A percentile compares a stretch with the other conserved stretches of the same genome.
Conservation (phyloP, 805 yeast genomes). For the Kluyveromyces aestuarii region DNA sequence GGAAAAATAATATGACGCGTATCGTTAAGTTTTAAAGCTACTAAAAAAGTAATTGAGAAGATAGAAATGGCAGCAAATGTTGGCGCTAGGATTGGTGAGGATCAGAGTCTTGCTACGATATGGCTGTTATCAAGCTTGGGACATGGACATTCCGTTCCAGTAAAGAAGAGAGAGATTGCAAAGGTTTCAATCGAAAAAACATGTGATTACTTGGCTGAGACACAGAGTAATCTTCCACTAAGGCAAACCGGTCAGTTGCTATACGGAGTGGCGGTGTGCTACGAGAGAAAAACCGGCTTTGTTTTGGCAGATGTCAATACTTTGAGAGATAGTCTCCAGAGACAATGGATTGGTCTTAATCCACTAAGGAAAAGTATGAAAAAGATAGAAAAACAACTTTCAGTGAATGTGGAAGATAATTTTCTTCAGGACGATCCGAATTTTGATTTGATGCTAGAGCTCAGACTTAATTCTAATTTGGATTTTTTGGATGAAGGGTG, state of each 20-base stretch:
- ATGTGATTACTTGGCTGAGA: slow-evolving; percentile 16
- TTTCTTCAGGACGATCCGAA: slow-evolving; percentile 3
- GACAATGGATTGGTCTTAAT: slow-evolving; percentile 5
- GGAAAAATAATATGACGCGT: too few species aligned
- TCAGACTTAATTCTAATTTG: not conserved
- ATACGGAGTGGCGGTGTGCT: slow-evolving; percentile 27
- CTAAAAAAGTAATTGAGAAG: not conserved
- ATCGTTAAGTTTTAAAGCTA: too few species aligned
- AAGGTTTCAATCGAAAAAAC: slow-evolving; percentile 26
- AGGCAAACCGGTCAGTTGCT: slow-evolving; percentile 22
- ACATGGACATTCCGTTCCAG: slow-evolving; percentile 2
- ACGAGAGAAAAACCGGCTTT: slow-evolving; percentile 24
- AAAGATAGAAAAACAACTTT: not conserved
- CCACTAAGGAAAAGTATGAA: not conserved
- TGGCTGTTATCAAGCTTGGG: slow-evolving; percentile 27
- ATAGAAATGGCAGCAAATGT: not conserved
- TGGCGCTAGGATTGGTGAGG: not conserved
- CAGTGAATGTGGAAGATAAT: not conserved
- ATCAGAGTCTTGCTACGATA: slow-evolving; percentile 16
- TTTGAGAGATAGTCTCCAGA: slow-evolving; percentile 16
- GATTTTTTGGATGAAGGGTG: not conserved
- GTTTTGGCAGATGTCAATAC: slow-evolving; percentile 21
- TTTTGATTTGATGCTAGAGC: not conserved
- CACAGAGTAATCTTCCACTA: slow-evolving; percentile 15
- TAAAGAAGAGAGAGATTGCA: slow-evolving; percentile 24